Conservation (phyloP, 208 protist genomes). For the Jaenimonas drosophilae region DNA sequence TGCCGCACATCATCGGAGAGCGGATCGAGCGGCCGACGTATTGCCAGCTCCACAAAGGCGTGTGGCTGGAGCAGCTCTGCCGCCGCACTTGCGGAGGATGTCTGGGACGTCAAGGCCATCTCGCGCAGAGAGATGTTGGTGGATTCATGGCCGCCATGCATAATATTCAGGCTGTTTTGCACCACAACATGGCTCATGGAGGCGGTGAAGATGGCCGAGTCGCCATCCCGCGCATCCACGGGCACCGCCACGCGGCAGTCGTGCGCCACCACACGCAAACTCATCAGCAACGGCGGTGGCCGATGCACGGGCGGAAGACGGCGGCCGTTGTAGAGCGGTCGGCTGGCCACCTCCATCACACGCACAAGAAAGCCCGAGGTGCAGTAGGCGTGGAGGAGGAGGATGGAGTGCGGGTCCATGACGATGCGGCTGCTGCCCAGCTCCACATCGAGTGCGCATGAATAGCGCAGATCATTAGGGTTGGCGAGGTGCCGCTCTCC, state of each 20-base stretch:
- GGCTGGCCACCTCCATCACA: conserved; percentile 26
- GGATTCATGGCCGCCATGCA: conserved; percentile 40
- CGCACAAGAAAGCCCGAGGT: conserved; percentile 52
- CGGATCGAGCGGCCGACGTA: conserved; percentile 44
- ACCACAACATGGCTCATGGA: conserved; percentile 40
- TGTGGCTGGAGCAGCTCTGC: conserved; percentile 31
- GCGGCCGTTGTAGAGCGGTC: conserved; percentile 70
- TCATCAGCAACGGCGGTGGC: conserved; percentile 56
- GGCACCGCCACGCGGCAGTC: conserved; percentile 55
- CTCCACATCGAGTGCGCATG: conserved; percentile 51
- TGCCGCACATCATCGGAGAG: conserved; percentile 32
- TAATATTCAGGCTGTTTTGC: conserved; percentile 53
- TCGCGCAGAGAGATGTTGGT: conserved; percentile 60
- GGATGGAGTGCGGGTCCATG: conserved; percentile 60
- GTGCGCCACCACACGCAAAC: conserved; percentile 45
- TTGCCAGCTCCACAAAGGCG: conserved; percentile 36
- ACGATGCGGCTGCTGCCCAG: conserved; percentile 47
- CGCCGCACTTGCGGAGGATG: background rate
- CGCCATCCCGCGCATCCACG: conserved; percentile 33
- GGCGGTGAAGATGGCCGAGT: conserved; percentile 30
- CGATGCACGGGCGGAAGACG: conserved; percentile 22
- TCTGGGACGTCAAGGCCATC: conserved; percentile 36
- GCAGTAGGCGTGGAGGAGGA: conserved; percentile 70
- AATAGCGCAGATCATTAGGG: conserved; percentile 66
- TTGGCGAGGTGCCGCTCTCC: conserved; percentile 56